Base-by-base conservation (phyloP, 1,139 yeast species). In the Dujonia santamariae region DNA sequence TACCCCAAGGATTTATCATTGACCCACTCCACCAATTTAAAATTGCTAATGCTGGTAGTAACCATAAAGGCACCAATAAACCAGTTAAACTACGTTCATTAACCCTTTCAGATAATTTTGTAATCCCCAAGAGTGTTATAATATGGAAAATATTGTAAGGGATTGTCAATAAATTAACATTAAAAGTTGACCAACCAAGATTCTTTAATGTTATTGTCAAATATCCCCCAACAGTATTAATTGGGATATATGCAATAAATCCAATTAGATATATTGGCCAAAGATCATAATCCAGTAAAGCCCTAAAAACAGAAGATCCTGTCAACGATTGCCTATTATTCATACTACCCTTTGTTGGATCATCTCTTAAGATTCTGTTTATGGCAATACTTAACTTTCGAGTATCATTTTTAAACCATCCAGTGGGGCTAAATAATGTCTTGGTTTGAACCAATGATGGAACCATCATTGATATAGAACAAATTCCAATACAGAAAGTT, bases 321-420 rank as follows among this genome's bases (percentile, higher is more conserved):
- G 66, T 53, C 9, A 80, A 59, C 1, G 78, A 76, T 46, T 79
- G 77, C 49, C 84, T 65, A 49, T 80, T 80, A 48, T 78, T 67
- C 84, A 79, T 78, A 42, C 77, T 81, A 13, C 85, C 85, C 54
- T 80, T 80, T 1, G 74, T 58, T 5, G 87, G 86, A 47, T 81
- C 88, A 51, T 80, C 85, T 45, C 86, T 57, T 36, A 81, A 59
- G 2, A 81, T 64, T 39, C 79, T 66, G 46, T 80, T 80, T 12
- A 79, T 85, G 20, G 78, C 67, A 34, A 81, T 79, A 37, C 72
- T 76, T 42, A 74, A 78, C 46, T 81, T 85, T 19, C 76, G 63
- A 5, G 76, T 80, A 7, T 72, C 72, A 8, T 16, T 16, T 12
- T 25, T 29, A 44, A 73, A 80, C 85, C 85, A 80, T 12, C 85